Evolutionary conservation across 1,139 yeast genomes (phyloP).

Genomic region (Candida albicans): DNA sequence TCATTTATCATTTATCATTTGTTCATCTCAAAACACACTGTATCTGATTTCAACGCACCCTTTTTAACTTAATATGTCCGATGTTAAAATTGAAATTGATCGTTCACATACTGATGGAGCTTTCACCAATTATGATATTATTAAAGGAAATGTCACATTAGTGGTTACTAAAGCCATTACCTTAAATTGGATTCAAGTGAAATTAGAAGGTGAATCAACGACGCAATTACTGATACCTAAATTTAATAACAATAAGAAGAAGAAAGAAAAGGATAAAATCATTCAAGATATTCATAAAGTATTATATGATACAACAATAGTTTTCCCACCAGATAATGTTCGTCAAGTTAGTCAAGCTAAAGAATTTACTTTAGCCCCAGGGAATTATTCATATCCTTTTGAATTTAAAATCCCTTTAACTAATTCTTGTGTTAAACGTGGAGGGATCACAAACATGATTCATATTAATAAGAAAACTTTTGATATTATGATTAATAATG

Average conservation of each 20-base stretch:
- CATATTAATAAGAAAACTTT: constrained; percentile 33
- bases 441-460: constrained; percentile 44
- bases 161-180: constrained; percentile 47
- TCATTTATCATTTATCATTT: neutral
- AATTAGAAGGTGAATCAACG: constrained; percentile 55
- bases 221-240: constrained; percentile 36
- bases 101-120: constrained; percentile 40
- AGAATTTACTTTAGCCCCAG: constrained; percentile 62
- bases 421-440: constrained; percentile 46
- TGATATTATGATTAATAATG: constrained; percentile 37
- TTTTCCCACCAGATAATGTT: constrained; percentile 62
- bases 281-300: constrained; percentile 54
- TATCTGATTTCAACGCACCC: too few species aligned
- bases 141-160: constrained; percentile 49
- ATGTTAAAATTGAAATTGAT: constrained; percentile 40
- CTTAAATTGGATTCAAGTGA: constrained; percentile 54
- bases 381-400: constrained; percentile 59
- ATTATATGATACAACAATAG: constrained; percentile 53
- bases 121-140: constrained; percentile 52
- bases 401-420: constrained; percentile 53
- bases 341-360: constrained; percentile 46
- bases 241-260: constrained; percentile 13
- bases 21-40: too few species aligned
- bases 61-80: constrained; percentile 19
- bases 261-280: constrained; percentile 21